Evolutionary conservation across 1,284 basidiomycete genomes (phyloP).

Genomic region (Ustilago hordei): DNA sequence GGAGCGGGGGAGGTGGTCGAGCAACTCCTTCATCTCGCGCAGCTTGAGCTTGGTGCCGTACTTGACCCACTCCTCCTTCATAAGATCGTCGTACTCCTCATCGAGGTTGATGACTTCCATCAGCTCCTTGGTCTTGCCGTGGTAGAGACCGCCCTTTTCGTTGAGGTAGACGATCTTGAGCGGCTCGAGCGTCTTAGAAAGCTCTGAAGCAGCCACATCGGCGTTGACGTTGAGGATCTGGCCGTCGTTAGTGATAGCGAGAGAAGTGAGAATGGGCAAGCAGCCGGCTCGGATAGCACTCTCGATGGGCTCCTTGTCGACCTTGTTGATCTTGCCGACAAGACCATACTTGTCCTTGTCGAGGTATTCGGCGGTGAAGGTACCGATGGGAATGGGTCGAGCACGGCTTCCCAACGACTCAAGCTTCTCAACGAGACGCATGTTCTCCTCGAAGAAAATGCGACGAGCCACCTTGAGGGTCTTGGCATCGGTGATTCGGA

Average conservation of each 20-base stretch:
- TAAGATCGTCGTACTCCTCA: slow-evolving; percentile 95
- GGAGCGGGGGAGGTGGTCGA: slow-evolving; percentile 96
- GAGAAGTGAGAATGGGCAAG: slow-evolving; percentile 68
- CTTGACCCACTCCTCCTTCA: slow-evolving; percentile 99
- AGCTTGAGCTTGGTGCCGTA: slow-evolving; percentile 99
- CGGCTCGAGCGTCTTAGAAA: slow-evolving; percentile 69
- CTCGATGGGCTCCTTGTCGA: slow-evolving; percentile 70
- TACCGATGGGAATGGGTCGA: slow-evolving; percentile 68
- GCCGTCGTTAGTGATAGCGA: slow-evolving; percentile 67
- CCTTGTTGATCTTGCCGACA: slow-evolving; percentile 68
- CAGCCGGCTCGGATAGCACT: slow-evolving; percentile 69
- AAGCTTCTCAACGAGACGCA: slow-evolving; percentile 68
- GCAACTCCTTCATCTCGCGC: slow-evolving; percentile 98
- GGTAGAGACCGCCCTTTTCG: slow-evolving; percentile 97
- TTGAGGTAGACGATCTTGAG: slow-evolving; percentile 97
- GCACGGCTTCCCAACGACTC: slow-evolving; percentile 68
- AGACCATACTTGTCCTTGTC: slow-evolving; percentile 70
- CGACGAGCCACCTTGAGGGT: slow-evolving; percentile 68
- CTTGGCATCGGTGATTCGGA: slow-evolving; percentile 69
- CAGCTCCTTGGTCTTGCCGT: slow-evolving; percentile 78
- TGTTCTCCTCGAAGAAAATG: slow-evolving; percentile 69
- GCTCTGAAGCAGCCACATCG: slow-evolving; percentile 68
- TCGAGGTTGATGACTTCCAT: slow-evolving; percentile 96
- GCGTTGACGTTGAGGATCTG: slow-evolving; percentile 70
- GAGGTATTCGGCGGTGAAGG: slow-evolving; percentile 67